Conservation (phyloP, 148 eudicot genomes). For the Pharnaceum exiguum region DNA sequence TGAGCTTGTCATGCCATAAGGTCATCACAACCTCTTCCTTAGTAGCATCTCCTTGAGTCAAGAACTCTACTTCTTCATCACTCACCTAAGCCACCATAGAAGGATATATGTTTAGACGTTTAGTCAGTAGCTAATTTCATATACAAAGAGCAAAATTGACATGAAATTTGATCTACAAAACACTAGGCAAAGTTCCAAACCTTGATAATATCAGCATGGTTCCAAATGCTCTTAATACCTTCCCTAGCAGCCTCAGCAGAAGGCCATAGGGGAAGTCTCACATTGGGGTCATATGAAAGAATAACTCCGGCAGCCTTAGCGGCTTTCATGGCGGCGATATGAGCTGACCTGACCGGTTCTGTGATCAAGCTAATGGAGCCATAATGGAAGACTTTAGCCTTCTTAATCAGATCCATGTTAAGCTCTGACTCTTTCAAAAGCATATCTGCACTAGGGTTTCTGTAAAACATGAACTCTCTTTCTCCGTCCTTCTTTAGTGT, state of each 20-base stretch:
- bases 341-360: slow-evolving; percentile 58
- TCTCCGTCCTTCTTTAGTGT: slow-evolving; percentile 46
- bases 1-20: slow-evolving; percentile 39
- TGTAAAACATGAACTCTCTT: slow-evolving; percentile 63
- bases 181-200: not conserved
- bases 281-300: slow-evolving; percentile 65
- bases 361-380: slow-evolving; percentile 59
- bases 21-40: slow-evolving; percentile 34
- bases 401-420: slow-evolving; percentile 36
- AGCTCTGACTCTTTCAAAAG: slow-evolving; percentile 37
- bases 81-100: slow-evolving; percentile 26
- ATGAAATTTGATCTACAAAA: no score
- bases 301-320: slow-evolving; percentile 50
- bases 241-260: slow-evolving; percentile 44
- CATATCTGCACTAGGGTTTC: slow-evolving; percentile 76
- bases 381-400: slow-evolving; percentile 52
- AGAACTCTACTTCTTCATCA: slow-evolving; percentile 48
- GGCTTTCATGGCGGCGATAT: slow-evolving; percentile 44
- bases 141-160: no score
- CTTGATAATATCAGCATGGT: slow-evolving; percentile 55
- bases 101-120: no score
- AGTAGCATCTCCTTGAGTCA: slow-evolving; percentile 25
- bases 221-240: slow-evolving; percentile 53
- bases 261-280: slow-evolving; percentile 62
- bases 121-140: no score